phyloP scores from a whole-genome alignment of 2,329 filamentous ascomycete genomes.

The Aureobasidium pullulans region DNA sequence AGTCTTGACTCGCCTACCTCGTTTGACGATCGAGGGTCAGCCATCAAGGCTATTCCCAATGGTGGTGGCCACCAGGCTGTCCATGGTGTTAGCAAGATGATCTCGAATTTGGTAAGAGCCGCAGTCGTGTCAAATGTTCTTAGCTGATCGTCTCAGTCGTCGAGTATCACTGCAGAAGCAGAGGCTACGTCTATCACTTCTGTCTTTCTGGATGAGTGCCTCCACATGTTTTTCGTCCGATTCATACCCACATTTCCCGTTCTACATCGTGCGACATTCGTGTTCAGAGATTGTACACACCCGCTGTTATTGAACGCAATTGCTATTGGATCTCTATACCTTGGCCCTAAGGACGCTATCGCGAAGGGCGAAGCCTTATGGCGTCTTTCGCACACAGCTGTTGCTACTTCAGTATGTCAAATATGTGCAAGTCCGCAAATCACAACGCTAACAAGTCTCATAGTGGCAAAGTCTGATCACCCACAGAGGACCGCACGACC shows the following conservation, averaged over 20 bases:
- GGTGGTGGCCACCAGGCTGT: constrained; percentile 38
- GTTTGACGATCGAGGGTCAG: constrained; percentile 30
- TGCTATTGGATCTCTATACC: constrained; percentile 39
- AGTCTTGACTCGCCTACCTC: constrained; percentile 17
- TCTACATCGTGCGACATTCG: constrained; percentile 38
- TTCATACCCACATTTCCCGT: constrained; percentile 42
- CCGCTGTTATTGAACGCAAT: constrained; percentile 39
- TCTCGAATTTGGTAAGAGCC: constrained; percentile 33
- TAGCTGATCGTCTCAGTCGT: constrained; percentile 26
- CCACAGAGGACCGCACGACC: constrained; percentile 36
- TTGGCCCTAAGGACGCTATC: constrained; percentile 37
- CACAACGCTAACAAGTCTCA: not conserved
- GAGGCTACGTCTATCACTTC: constrained; percentile 38
- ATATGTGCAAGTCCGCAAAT: not conserved
- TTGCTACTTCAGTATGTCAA: constrained; percentile 31
- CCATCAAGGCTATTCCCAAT: constrained; percentile 32
- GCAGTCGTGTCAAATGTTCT: not conserved
- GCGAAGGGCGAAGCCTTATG: constrained; percentile 40
- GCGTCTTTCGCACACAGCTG: constrained; percentile 38
- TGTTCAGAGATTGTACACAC: constrained; percentile 38
- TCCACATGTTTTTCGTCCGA: constrained; percentile 41
- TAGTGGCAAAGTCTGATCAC: constrained; percentile 38
- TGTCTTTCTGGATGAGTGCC: constrained; percentile 39
- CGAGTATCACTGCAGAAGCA: constrained; percentile 37
- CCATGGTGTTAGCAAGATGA: constrained; percentile 39